A percentile compares a stretch with the other conserved stretches of the same genome.
These are phyloP conservation scores for Fallopia convolvulus DNA, from an alignment of 148 eudicot species.

Conservation along the genomic window DNA sequence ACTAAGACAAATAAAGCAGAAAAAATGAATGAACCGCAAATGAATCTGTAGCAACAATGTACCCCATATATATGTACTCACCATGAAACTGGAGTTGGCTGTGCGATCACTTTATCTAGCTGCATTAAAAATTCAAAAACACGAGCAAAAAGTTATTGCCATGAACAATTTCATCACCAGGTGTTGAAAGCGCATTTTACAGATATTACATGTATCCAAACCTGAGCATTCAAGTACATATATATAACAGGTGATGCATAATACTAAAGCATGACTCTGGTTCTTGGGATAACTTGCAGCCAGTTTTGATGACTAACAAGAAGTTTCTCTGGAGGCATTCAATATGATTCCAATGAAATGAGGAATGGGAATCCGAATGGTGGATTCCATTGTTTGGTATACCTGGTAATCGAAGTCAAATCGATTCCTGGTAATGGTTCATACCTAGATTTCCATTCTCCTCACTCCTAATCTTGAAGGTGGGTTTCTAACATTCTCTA, in stretches of 20 bases:
- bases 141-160: not conserved
- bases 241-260: conserved; percentile 1
- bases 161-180: not conserved
- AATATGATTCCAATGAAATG: not conserved
- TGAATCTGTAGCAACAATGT: not conserved
- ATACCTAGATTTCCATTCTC: not conserved
- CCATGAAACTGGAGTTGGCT: conserved; percentile 95
- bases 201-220: not conserved
- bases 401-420: no score
- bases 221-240: not conserved
- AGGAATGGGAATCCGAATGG: not conserved
- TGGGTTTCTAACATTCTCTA: not conserved
- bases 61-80: conserved; percentile 30
- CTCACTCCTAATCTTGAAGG: not conserved
- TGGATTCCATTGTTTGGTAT: no score
- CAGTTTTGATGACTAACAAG: not conserved
- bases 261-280: not conserved
- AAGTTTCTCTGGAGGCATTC: not conserved
- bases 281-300: not conserved
- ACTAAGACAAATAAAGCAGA: not conserved
- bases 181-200: not conserved
- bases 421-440: no score
- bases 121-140: conserved; percentile 25
- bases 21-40: not conserved
- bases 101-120: conserved; percentile 64